Evolutionary conservation across 805 yeast genomes (phyloP).

Genomic region (Saccharomyces mikatae): DNA sequence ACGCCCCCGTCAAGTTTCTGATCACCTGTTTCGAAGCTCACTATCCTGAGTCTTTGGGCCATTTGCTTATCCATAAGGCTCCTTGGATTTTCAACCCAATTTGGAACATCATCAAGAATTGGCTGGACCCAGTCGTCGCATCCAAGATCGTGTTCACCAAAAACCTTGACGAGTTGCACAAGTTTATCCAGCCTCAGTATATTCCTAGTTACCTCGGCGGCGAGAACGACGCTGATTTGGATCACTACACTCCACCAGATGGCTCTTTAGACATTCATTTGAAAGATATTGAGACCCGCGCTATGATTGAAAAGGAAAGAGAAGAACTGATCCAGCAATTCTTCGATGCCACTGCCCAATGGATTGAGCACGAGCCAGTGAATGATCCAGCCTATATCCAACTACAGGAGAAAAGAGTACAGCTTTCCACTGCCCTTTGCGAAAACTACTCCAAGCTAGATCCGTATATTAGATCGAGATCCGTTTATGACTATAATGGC

Average conservation of each 20-base stretch:
- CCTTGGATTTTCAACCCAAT: constrained; percentile 96
- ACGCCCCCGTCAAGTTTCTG: constrained; percentile 81
- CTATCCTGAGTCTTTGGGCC: constrained; percentile 89
- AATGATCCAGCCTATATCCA: constrained; percentile 39
- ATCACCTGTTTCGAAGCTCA: constrained; percentile 89
- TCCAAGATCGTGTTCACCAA: constrained; percentile 82
- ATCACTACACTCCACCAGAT: constrained; percentile 53
- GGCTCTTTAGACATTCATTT: constrained; percentile 46
- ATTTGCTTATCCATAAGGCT: constrained; percentile 79
- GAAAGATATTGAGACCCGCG: constrained; percentile 38
- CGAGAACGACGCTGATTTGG: constrained; percentile 42
- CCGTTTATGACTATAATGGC: constrained; percentile 75
- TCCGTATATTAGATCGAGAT: constrained; percentile 73
- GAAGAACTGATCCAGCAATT: constrained; percentile 44
- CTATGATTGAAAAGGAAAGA: constrained; percentile 43
- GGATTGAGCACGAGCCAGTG: constrained; percentile 53
- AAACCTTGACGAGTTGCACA: constrained; percentile 53
- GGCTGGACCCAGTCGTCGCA: constrained; percentile 96
- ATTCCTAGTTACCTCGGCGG: constrained; percentile 78
- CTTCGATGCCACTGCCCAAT: constrained; percentile 57
- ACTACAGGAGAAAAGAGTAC: constrained; percentile 47
- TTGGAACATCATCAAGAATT: constrained; percentile 85
- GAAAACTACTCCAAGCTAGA: constrained; percentile 64
- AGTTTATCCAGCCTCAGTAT: constrained; percentile 49
- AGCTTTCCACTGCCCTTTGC: constrained; percentile 44